Base-by-base conservation (phyloP, 1,139 yeast species). In the Yamadazyma trypodendri region DNA sequence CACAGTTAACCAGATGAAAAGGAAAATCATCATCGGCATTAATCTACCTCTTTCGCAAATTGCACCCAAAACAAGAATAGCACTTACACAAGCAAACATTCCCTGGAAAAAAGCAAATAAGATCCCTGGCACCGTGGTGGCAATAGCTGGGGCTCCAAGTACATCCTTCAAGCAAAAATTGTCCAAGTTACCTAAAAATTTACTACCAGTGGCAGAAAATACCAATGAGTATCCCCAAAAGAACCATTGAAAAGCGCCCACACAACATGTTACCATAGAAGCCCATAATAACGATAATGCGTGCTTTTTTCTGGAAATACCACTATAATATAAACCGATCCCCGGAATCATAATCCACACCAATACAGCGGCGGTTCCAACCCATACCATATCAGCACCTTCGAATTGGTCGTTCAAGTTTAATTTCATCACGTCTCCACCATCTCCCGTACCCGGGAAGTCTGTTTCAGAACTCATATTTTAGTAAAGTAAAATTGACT, bases 281-380 rank as follows among this genome's bases (percentile, higher is more conserved):
- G 96, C 94, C 96, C 96, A 90, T 43, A 90, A 67, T 40, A 90
- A 71, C 9, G 96, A 84, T 42, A 89, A 68, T 12, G 97, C 96
- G 55, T 90, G 96, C 65, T 88, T 87, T 62, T 89, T 89, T 62
- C 97, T 79, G 8, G 96, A 82, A 46, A 89, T 69, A 49, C 97
- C 97, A 24, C 95, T 85, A 64, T 90, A 90, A 45, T 89, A 69
- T 37, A 90, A 67, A 41, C 97, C 97, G 37, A 90, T 82, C 44
- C 97, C 97, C 24, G 97, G 97, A 58, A 84, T 78, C 96, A 90
- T 89, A 53, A 89, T 79, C 92, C 95, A 88, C 45, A 89, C 96
- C 42, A 89, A 71, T 13, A 77, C 82, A 6, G 81, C 79, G 9
- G 92, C 76, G 10, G 78, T 73, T 60, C 84, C 89, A 43, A 90